Conservation (phyloP, 2,329 filamentous ascomycete species). For the Paraphaeosphaeria sporulosa region DNA sequence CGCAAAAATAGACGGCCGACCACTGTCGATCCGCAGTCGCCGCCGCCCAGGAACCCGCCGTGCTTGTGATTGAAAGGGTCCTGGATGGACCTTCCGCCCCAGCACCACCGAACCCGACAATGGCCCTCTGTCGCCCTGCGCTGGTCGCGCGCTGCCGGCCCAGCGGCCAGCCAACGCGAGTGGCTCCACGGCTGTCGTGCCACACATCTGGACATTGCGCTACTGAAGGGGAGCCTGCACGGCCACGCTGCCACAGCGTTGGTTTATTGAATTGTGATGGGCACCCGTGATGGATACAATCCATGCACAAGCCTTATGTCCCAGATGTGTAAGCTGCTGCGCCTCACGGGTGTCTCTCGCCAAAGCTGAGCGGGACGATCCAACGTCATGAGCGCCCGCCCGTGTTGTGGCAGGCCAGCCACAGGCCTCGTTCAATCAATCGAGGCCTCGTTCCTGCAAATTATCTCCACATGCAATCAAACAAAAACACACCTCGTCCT, state of each 20-base stretch:
- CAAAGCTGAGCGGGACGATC: background rate
- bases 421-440: conserved; percentile 5
- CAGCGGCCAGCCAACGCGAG: background rate
- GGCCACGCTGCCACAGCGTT: background rate
- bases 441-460: background rate
- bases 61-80: background rate
- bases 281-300: background rate
- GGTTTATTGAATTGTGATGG: background rate
- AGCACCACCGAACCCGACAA: too few relatives aligned
- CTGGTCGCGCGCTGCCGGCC: too few relatives aligned
- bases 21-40: background rate
- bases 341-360: background rate
- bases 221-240: background rate
- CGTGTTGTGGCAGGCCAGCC: background rate
- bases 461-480: conserved; percentile 12
- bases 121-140: too few relatives aligned
- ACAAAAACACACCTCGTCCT: background rate
- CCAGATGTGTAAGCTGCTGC: background rate
- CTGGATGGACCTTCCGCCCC: too few relatives aligned
- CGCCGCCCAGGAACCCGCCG: conserved; percentile 1
- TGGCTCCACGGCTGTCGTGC: conserved; percentile 2
- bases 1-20: conserved; percentile 9
- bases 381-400: background rate
- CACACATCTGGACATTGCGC: background rate
- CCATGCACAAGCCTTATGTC: background rate